Evolutionary conservation across 176 grass and related monocot genomes (phyloP), one percentile per base, ranked within the genome.

Genomic region (Oryza australiensis): DNA sequence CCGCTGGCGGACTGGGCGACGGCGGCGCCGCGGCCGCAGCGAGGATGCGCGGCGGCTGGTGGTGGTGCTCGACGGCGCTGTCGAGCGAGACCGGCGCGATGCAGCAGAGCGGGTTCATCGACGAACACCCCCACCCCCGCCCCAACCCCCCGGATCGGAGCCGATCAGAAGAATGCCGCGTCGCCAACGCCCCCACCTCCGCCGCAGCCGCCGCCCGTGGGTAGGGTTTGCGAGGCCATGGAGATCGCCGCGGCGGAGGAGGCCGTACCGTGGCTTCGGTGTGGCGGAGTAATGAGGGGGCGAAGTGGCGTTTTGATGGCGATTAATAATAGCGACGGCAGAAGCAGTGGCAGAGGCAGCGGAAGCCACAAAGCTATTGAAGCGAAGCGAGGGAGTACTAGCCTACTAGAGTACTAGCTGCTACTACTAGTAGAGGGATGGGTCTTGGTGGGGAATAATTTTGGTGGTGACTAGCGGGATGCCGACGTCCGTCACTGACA

Each of bases 11-110:
- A 76, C 83, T 12, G 16, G 49, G 49, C 49, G 49, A 18, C 28
- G 70, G 20, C 49, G 53, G 71, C 24, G 70, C 35, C 2, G 80
- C 67, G 9, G 70, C 60, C 5, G 80, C 67, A 12, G 87, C 75
- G 45, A 83, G 77, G 63, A 77, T 80, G 45, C 85, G 81, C 35
- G 81, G 75, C 12, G 51, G 51, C 51, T 38, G 77, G 38, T 81
- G 64, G 46, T 78, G 37, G 65, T 51, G 34, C 51, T 86, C 77
- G 27, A 72, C 86, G 35, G 80, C 77, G 48, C 80, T 76, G 72
- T 95, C 93, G 20, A 95, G 85, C 9, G 90, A 92, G n/a, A 95
- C 90, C 38, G 93, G 87, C 45, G 93, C 93, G 88, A 95, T 95
- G 87, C 93, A 95, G 74, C 93, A 95, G 62, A 95, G 88, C 42